Evolutionary conservation across 2,329 filamentous ascomycete species (phyloP).

Genomic region (Alternaria viburni): DNA sequence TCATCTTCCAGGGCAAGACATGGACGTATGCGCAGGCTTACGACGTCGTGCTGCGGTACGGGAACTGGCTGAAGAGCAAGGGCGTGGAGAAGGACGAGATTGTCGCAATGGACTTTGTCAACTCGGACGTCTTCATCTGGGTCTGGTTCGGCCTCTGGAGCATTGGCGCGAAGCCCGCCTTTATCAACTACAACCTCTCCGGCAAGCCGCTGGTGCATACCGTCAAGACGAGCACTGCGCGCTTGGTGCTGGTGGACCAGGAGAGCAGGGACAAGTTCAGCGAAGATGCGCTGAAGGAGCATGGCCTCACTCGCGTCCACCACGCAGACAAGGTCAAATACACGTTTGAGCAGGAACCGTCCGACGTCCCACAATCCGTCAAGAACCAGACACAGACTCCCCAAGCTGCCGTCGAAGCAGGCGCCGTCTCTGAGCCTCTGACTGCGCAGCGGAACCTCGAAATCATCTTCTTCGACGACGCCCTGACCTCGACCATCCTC

Average conservation of each 20-base stretch:
- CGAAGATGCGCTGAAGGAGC: conserved; percentile 34
- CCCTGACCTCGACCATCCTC: conserved; percentile 34
- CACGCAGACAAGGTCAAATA: conserved; percentile 25
- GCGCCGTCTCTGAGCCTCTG: conserved; percentile 12
- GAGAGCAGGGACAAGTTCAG: conserved; percentile 47
- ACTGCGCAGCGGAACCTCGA: conserved; percentile 29
- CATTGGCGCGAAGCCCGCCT: conserved; percentile 48
- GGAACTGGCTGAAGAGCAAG: conserved; percentile 46
- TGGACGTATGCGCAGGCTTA: conserved; percentile 47
- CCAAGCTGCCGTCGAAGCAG: conserved; percentile 12
- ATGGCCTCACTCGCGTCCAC: conserved; percentile 29
- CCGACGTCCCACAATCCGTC: conserved; percentile 21
- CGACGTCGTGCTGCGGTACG: conserved; percentile 42
- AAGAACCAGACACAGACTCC: conserved; percentile 26
- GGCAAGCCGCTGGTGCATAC: conserved; percentile 55
- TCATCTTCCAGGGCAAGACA: conserved; percentile 41
- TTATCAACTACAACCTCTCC: conserved; percentile 49
- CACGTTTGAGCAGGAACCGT: conserved; percentile 30
- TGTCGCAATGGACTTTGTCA: conserved; percentile 49
- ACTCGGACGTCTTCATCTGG: conserved; percentile 46
- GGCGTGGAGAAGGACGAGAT: conserved; percentile 45
- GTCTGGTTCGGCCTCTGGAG: conserved; percentile 48
- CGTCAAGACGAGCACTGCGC: conserved; percentile 63
- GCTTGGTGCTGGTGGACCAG: conserved; percentile 65
- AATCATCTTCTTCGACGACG: conserved; percentile 40